A percentile compares a stretch with the other conserved stretches of the same genome.
phyloP scores from a whole-genome alignment of 164 flowering plant genomes.

The Saururus chinensis region DNA sequence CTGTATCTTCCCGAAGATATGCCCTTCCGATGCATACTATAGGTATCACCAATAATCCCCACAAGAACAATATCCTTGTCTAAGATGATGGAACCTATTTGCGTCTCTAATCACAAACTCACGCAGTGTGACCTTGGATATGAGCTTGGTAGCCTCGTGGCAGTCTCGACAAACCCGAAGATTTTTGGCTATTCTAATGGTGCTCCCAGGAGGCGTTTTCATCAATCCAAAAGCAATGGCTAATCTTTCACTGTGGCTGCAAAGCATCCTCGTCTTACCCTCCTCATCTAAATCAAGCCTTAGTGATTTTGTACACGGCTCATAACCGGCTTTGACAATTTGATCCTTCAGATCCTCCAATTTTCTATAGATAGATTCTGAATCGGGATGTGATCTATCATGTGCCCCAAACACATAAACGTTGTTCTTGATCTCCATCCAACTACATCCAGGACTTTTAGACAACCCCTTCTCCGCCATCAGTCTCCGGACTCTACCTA shows the following conservation, averaged over 20 bases:
- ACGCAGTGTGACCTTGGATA: slow-evolving; percentile 2
- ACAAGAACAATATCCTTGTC: slow-evolving; percentile 2
- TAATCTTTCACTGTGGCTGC: slow-evolving; percentile 4
- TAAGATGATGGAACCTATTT: slow-evolving; percentile 4
- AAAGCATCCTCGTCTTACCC: neutral
- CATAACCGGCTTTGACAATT: slow-evolving; percentile 1
- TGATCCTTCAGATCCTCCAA: neutral
- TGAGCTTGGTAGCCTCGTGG: slow-evolving; percentile 2
- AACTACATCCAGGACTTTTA: slow-evolving; percentile 6
- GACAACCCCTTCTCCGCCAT: slow-evolving; percentile 3
- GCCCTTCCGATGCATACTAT: too few relatives aligned
- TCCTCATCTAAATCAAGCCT: neutral
- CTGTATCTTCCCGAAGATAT: too few relatives aligned
- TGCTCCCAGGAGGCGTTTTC: neutral
- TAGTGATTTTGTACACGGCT: slow-evolving; percentile 1
- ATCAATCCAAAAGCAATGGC: slow-evolving; percentile 3
- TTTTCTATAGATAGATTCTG: neutral
- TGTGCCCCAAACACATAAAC: neutral
- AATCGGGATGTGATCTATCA: neutral
- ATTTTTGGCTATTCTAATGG: slow-evolving; percentile 5
- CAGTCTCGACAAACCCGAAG: slow-evolving; percentile 4
- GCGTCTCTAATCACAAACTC: slow-evolving; percentile 3
- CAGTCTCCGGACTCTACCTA: neutral
- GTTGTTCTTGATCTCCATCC: slow-evolving; percentile 4
- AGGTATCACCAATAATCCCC: slow-evolving; percentile 6